Conservation (phyloP, 306 rosid species). For the Inga laurina region DNA sequence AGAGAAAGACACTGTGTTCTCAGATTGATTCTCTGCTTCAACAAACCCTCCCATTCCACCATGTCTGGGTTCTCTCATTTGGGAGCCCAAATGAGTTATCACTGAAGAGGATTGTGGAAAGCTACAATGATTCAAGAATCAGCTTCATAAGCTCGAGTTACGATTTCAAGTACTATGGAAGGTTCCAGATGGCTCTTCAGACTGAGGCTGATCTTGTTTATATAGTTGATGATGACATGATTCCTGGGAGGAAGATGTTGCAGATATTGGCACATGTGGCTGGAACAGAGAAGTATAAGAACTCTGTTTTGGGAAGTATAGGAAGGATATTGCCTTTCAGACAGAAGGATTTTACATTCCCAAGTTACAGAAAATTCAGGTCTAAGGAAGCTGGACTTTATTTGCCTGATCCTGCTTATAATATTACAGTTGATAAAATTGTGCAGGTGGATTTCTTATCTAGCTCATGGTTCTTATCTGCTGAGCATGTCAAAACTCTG, state of each 20-base stretch:
- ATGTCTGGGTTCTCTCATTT: conserved; percentile 93
- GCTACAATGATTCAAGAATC: conserved; percentile 80
- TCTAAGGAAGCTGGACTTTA: conserved; percentile 94
- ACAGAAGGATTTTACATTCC: conserved; percentile 90
- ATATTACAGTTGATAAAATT: conserved; percentile 78
- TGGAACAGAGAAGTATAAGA: conserved; percentile 80
- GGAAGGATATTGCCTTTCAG: conserved; percentile 93
- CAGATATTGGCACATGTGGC: conserved; percentile 89
- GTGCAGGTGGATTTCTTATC: conserved; percentile 98
- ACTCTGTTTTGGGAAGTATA: conserved; percentile 86
- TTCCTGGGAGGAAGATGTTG: conserved; percentile 88
- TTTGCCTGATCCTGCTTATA: conserved; percentile 97
- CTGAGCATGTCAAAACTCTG: conserved; percentile 78
- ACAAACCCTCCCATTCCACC: conserved; percentile 86
- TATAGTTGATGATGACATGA: conserved; percentile 90
- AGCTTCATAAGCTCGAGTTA: conserved; percentile 86
- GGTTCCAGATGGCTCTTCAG: conserved; percentile 93
- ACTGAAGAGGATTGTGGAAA: conserved; percentile 73
- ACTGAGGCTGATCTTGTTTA: conserved; percentile 87
- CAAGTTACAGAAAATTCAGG: conserved; percentile 87
- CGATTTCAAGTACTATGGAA: conserved; percentile 97
- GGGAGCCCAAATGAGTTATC: conserved; percentile 94
- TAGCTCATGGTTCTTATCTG: conserved; percentile 93
- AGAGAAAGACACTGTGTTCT: conserved; percentile 90
- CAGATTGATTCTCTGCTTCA: conserved; percentile 80